These are phyloP conservation scores for Scutellaria galericulata DNA, from an alignment of 257 asterid species.

Conservation along the genomic window DNA sequence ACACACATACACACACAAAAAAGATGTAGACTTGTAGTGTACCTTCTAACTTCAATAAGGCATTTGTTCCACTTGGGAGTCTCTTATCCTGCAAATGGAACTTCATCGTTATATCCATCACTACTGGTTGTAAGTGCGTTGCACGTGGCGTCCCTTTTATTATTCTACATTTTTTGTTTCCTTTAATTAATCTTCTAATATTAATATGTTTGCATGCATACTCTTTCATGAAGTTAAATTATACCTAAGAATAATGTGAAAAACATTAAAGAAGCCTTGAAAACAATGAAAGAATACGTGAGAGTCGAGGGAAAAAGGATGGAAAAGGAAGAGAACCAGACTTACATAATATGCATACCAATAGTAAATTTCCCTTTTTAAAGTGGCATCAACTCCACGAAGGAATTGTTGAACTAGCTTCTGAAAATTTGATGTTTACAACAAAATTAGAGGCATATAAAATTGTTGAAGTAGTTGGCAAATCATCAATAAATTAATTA, in stretches of 20 bases:
- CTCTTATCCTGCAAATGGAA: slow-evolving; percentile 73
- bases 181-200: neutral
- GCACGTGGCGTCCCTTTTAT: too few species aligned
- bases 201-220: too few species aligned
- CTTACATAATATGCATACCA: slow-evolving; percentile 95
- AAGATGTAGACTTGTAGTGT: neutral
- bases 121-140: too few species aligned
- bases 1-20: too few species aligned
- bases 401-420: slow-evolving; percentile 76
- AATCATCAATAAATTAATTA: neutral
- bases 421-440: slow-evolving; percentile 42
- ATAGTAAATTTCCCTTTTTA: slow-evolving; percentile 73
- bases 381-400: slow-evolving; percentile 50
- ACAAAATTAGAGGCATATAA: neutral
- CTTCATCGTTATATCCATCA: neutral
- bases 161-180: too few species aligned
- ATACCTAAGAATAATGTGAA: too few species aligned
- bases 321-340: slow-evolving; percentile 23
- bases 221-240: too few species aligned
- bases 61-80: slow-evolving; percentile 71
- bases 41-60: slow-evolving; percentile 44
- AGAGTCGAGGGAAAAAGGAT: neutral
- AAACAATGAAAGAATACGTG: too few species aligned
- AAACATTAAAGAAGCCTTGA: too few species aligned
- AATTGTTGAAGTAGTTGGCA: neutral